Evolutionary conservation across 2,329 filamentous ascomycete species (phyloP).

Genomic region (Aspergillus intermedius): DNA sequence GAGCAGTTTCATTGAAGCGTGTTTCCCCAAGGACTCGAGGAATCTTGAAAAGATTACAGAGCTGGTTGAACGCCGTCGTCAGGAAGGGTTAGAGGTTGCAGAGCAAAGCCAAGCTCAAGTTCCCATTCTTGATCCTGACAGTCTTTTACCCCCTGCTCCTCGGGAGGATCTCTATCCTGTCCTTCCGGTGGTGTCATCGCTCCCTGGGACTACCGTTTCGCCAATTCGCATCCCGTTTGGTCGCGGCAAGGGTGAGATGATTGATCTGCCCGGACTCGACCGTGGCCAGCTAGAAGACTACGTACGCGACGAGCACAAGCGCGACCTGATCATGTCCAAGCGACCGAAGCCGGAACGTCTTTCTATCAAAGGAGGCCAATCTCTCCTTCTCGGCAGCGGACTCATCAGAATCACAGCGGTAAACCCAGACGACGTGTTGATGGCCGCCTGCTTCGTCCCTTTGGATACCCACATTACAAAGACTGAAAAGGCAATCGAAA

Average conservation of each 20-base stretch:
- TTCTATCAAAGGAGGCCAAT: constrained; percentile 67
- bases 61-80: constrained; percentile 23
- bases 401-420: constrained; percentile 80
- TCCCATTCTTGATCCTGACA: constrained; percentile 23
- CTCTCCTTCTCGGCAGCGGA: constrained; percentile 76
- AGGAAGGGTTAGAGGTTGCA: constrained; percentile 7
- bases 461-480: constrained; percentile 68
- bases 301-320: constrained; percentile 60
- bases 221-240: constrained; percentile 92
- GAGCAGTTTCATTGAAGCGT: constrained; percentile 78
- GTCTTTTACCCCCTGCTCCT: constrained; percentile 70
- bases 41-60: constrained; percentile 34
- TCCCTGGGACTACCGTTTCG: constrained; percentile 90
- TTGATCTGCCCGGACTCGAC: constrained; percentile 82
- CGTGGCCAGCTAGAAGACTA: constrained; percentile 66
- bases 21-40: constrained; percentile 70
- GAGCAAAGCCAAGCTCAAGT: constrained; percentile 10
- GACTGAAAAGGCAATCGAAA: constrained; percentile 70
- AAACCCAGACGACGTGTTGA: constrained; percentile 57
- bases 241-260: constrained; percentile 76
- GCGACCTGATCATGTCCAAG: constrained; percentile 69
- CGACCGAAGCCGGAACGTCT: constrained; percentile 68
- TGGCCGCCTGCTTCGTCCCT: constrained; percentile 83
- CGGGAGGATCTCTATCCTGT: constrained; percentile 67
- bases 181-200: constrained; percentile 78